Percentiles rank a stretch among this genome's conserved stretches.
phyloP scores from a whole-genome alignment of 176 grass and related monocot genomes.

The Oryza meyeriana region DNA sequence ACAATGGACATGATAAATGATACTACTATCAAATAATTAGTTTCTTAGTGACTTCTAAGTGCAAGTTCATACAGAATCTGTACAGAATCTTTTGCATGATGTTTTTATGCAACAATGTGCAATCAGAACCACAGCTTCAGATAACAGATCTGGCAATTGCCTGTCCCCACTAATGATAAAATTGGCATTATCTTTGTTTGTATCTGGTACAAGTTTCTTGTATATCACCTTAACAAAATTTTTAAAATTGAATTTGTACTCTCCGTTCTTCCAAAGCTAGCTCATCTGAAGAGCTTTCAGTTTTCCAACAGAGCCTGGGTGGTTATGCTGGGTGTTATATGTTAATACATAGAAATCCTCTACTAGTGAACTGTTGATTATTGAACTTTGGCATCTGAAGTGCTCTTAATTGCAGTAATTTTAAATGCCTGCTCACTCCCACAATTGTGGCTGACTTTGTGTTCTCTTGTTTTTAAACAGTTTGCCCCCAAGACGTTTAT shows the following conservation, averaged over 20 bases:
- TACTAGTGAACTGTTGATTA: background rate
- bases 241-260: background rate
- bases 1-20: constrained; percentile 16
- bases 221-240: background rate
- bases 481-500: constrained; percentile 80
- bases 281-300: background rate
- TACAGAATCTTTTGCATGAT: background rate
- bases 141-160: constrained; percentile 16
- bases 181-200: background rate
- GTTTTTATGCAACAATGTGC: background rate
- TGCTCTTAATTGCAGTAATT: constrained; percentile 16
- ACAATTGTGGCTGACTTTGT: constrained; percentile 17
- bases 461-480: constrained; percentile 49
- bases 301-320: background rate
- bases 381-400: background rate
- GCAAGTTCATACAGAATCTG: too few relatives aligned
- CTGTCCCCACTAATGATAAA: background rate
- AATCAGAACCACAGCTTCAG: background rate
- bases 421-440: background rate
- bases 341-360: background rate
- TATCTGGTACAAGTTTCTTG: background rate
- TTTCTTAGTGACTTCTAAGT: background rate
- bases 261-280: background rate
- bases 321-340: constrained; percentile 1
- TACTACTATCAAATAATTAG: background rate